phyloP scores from a whole-genome alignment of 139 green algal genomes.

The Closterium sp. region DNA sequence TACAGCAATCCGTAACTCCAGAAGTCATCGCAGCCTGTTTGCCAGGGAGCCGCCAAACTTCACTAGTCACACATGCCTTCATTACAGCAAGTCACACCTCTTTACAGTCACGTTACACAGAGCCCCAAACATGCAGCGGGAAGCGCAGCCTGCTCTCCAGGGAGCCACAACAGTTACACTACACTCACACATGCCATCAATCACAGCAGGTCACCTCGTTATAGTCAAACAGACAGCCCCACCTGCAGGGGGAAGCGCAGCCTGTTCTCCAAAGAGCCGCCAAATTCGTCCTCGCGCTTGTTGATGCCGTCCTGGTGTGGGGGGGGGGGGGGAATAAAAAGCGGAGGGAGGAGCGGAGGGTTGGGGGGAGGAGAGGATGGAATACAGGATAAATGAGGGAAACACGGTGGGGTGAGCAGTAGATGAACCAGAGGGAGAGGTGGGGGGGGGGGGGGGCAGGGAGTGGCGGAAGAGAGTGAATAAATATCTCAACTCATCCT shows the following conservation, averaged over 20 bases:
- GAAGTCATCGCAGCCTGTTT: background rate
- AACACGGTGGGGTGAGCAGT: background rate
- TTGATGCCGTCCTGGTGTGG: conserved; percentile 28
- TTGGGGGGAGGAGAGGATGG: background rate
- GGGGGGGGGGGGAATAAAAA: background rate
- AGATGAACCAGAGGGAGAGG: background rate
- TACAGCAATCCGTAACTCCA: too few species aligned
- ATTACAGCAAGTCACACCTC: too few species aligned
- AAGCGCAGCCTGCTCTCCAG: too few species aligned
- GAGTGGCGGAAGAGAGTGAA: background rate
- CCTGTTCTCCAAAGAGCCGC: conserved; percentile 27
- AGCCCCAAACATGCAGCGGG: background rate
- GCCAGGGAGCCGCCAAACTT: conserved; percentile 34
- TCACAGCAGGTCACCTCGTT: too few species aligned
- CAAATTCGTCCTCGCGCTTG: conserved; percentile 45
- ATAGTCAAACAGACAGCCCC: too few species aligned
- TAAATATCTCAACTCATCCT: too few species aligned
- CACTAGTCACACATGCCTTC: too few species aligned
- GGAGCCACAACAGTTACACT: too few species aligned
- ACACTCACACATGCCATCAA: too few species aligned
- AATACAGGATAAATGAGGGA: background rate
- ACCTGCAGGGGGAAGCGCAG: conserved; percentile 46
- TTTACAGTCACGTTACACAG: conserved; percentile 16
- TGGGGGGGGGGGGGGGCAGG: background rate
- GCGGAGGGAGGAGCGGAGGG: too few species aligned